These are phyloP conservation scores for Candida tropicalis DNA, from an alignment of 1,139 yeast genomes.

Conservation along the genomic window DNA sequence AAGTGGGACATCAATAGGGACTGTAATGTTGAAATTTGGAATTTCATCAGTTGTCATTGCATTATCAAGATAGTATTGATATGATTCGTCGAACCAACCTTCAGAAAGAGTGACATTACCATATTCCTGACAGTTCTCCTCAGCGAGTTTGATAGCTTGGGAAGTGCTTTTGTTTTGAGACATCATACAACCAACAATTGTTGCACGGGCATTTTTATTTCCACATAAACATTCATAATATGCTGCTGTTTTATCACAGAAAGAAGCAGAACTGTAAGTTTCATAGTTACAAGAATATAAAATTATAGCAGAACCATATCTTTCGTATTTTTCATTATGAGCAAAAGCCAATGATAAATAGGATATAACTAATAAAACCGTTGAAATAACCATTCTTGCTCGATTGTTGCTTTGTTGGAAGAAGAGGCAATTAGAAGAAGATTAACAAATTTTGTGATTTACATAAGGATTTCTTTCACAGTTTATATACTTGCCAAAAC, in stretches of 20 bases:
- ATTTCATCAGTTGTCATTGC: conserved; percentile 25
- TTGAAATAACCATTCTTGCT: conserved; percentile 33
- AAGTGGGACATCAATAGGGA: conserved; percentile 26
- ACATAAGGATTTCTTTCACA: too few relatives aligned
- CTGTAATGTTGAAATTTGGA: conserved; percentile 24
- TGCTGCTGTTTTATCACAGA: conserved; percentile 22
- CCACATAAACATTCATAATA: conserved; percentile 29
- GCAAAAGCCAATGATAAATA: conserved; percentile 35
- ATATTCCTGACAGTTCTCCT: conserved; percentile 24
- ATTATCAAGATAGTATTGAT: conserved; percentile 17
- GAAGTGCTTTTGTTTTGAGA: conserved; percentile 25
- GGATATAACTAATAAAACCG: conserved; percentile 35
- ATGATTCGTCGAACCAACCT: conserved; percentile 21
- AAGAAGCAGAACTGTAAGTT: conserved; percentile 24
- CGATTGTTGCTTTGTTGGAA: too few relatives aligned
- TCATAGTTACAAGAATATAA: conserved; percentile 34
- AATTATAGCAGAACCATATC: background rate
- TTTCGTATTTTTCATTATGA: background rate
- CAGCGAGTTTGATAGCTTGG: conserved; percentile 24
- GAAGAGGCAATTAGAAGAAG: too few relatives aligned
- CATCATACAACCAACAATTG: conserved; percentile 36
- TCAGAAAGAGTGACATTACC: conserved; percentile 17
- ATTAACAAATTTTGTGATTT: too few relatives aligned
- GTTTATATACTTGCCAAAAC: too few relatives aligned
- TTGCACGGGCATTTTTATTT: conserved; percentile 39